Conservation (phyloP, 192 early-diverging fungal genomes). For the Linderina pennispora region DNA sequence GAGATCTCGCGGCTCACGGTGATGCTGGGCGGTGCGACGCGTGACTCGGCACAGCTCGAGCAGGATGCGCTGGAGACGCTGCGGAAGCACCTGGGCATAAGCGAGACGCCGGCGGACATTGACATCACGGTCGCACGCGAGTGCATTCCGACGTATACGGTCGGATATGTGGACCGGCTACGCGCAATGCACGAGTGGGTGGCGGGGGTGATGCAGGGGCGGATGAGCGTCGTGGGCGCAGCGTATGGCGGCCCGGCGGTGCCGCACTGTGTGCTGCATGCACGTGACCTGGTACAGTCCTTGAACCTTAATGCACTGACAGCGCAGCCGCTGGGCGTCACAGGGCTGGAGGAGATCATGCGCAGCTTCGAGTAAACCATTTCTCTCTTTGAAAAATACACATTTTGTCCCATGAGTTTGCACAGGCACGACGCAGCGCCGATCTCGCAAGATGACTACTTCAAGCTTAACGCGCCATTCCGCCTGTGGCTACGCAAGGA, state of each 20-base stretch:
- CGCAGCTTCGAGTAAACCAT: conserved; percentile 10
- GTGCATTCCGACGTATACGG: conserved; percentile 87
- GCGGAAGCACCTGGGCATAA: conserved; percentile 54
- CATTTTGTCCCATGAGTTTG: too few relatives aligned
- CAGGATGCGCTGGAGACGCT: conserved; percentile 55
- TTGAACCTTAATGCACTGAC: conserved; percentile 37
- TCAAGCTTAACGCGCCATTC: conserved; percentile 68
- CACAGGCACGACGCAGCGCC: too few relatives aligned
- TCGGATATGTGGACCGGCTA: conserved; percentile 72
- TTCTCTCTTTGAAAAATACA: not conserved
- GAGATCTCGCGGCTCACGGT: conserved; percentile 60
- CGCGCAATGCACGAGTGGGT: conserved; percentile 55
- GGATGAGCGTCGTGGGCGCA: conserved; percentile 69
- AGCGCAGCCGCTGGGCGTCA: conserved; percentile 6
- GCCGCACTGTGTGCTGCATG: conserved; percentile 72
- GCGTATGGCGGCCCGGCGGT: conserved; percentile 81
- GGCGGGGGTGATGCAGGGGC: conserved; percentile 42
- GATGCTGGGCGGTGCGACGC: conserved; percentile 81
- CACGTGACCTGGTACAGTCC: conserved; percentile 54
- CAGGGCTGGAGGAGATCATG: conserved; percentile 37
- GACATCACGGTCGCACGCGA: conserved; percentile 55
- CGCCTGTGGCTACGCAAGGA: conserved; percentile 72
- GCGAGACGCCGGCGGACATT: conserved; percentile 35
- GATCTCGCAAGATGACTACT: conserved; percentile 68
- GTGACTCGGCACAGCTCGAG: conserved; percentile 9